Conservation (phyloP, 139 green algal species). For the Chlamydomonas eustigma region DNA sequence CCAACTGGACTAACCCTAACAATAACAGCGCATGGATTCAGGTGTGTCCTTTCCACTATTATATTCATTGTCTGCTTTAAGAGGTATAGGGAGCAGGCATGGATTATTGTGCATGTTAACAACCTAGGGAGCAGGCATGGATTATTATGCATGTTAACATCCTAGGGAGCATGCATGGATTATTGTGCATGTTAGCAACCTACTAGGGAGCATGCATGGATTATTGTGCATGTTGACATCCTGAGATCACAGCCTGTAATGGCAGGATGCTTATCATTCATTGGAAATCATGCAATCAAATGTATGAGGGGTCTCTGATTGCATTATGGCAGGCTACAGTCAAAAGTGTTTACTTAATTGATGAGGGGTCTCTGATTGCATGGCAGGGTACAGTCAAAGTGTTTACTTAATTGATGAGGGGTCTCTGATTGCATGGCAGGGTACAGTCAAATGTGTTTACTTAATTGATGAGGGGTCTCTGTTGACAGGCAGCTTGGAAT, state of each 20-base stretch:
- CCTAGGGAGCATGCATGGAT: not conserved
- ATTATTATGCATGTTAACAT: not conserved
- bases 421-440: not conserved
- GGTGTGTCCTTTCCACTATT: no score
- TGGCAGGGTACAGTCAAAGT: no score
- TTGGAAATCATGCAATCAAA: no score
- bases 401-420: not conserved
- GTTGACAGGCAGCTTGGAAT: not conserved
- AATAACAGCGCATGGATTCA: constrained; percentile 46
- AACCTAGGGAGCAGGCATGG: not conserved
- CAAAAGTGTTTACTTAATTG: not conserved
- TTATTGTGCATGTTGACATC: not conserved
- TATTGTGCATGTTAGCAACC: not conserved
- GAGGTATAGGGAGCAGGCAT: not conserved
- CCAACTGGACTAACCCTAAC: constrained; percentile 20
- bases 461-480: not conserved
- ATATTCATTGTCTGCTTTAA: no score
- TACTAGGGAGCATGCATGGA: not conserved
- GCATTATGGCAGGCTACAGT: no score
- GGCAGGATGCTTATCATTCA: no score
- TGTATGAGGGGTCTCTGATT: no score
- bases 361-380: no score
- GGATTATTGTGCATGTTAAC: not conserved
- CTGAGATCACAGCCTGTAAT: no score
- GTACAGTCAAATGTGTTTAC: not conserved